These are phyloP conservation scores for Phytophthora tubulina DNA, from an alignment of 352 stramenopile genomes.

Conservation along the genomic window DNA sequence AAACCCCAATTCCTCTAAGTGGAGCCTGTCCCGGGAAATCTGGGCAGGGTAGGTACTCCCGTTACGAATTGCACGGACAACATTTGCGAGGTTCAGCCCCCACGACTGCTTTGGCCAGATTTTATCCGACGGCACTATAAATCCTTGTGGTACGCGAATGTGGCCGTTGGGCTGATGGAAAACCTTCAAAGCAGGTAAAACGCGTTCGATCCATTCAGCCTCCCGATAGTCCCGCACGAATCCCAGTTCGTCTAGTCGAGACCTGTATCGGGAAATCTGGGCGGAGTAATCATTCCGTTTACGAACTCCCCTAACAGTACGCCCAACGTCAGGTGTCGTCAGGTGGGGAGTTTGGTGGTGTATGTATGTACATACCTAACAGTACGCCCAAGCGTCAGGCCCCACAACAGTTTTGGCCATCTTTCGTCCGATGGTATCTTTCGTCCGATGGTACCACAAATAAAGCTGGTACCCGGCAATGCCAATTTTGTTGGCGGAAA, in stretches of 20 bases:
- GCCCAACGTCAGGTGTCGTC: no score
- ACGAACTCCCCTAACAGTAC: neutral
- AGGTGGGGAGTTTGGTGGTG: no score
- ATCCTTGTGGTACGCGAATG: slow-evolving; percentile 27
- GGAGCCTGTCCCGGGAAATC: no score
- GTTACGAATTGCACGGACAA: neutral
- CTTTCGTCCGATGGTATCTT: slow-evolving; percentile 28
- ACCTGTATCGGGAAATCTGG: neutral
- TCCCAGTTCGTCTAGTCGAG: no score
- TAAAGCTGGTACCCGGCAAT: slow-evolving; percentile 26
- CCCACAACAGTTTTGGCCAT: slow-evolving; percentile 46
- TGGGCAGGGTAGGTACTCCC: no score
- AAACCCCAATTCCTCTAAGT: neutral
- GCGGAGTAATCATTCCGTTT: no score
- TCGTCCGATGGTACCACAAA: slow-evolving; percentile 50
- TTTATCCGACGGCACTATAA: slow-evolving; percentile 45
- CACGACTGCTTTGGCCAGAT: slow-evolving; percentile 47
- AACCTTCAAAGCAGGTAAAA: slow-evolving; percentile 48
- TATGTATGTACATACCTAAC: neutral
- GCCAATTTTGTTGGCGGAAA: slow-evolving; percentile 38
- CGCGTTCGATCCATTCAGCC: slow-evolving; percentile 16
- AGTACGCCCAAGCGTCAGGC: slow-evolving; percentile 32
- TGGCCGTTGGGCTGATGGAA: slow-evolving; percentile 44
- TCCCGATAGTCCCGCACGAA: slow-evolving; percentile 57
- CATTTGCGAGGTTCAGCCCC: slow-evolving; percentile 37